A percentile compares a stretch with the other conserved stretches of the same genome.
phyloP scores from a whole-genome alignment of 148 eudicot genomes.

The Diospyros lotus region DNA sequence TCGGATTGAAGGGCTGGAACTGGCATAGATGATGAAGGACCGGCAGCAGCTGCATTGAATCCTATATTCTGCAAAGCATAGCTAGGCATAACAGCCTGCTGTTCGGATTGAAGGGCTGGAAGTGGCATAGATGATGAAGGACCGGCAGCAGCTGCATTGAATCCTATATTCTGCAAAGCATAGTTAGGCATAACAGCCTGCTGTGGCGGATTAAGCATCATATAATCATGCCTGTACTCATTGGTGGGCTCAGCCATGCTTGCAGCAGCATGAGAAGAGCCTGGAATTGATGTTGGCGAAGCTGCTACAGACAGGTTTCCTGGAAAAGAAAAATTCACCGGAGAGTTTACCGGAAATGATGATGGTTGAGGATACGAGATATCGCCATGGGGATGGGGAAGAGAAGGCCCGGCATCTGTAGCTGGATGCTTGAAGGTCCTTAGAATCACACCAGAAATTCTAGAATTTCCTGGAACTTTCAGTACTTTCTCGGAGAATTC shows the following conservation, averaged over 20 bases:
- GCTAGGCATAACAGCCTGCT: conserved; percentile 10
- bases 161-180: conserved; percentile 25
- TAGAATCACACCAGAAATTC: conserved; percentile 80
- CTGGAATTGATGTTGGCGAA: conserved; percentile 21
- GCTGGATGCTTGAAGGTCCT: conserved; percentile 48
- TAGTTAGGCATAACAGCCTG: conserved; percentile 26
- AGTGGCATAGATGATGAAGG: too few relatives aligned
- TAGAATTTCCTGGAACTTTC: conserved; percentile 73
- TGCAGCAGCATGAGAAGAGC: conserved; percentile 24
- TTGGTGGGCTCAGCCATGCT: conserved; percentile 22
- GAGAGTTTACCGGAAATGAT: conserved; percentile 42
- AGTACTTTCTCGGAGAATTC: conserved; percentile 84
- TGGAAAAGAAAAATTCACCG: conserved; percentile 12
- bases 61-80: neutral
- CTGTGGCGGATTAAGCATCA: conserved; percentile 23
- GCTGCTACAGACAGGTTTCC: conserved; percentile 12
- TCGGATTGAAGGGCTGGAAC: conserved; percentile 40
- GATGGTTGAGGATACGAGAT: conserved; percentile 22
- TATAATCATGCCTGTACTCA: conserved; percentile 31
- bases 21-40: conserved; percentile 24
- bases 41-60: conserved; percentile 13
- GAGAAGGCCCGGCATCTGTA: conserved; percentile 30
- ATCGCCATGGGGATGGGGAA: conserved; percentile 29
- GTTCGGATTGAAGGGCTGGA: conserved; percentile 13
- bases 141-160: conserved; percentile 7